Evolutionary conservation across 2,329 filamentous ascomycete species (phyloP).

Genomic region (Diplodia scrobiculata): DNA sequence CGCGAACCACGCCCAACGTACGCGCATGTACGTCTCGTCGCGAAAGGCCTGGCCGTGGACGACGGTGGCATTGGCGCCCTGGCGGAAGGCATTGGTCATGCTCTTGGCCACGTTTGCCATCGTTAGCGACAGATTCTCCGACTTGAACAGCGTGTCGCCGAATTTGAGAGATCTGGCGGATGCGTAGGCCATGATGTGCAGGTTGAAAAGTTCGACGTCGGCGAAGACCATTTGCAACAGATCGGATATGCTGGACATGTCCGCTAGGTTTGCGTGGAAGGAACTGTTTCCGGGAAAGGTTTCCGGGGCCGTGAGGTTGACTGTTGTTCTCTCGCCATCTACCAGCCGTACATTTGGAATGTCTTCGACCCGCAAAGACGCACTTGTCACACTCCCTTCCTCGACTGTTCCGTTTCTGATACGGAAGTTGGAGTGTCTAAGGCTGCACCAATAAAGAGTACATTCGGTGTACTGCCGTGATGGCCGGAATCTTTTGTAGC

Average conservation of each 20-base stretch:
- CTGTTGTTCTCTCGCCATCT: no score
- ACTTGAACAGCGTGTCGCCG: background rate
- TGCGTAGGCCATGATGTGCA: no score
- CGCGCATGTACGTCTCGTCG: background rate
- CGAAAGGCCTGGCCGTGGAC: background rate
- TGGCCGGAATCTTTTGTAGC: no score
- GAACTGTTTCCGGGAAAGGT: no score
- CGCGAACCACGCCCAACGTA: background rate
- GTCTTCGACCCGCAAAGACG: no score
- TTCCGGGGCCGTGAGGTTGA: no score
- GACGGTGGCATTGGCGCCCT: background rate
- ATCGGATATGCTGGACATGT: no score
- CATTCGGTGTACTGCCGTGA: background rate
- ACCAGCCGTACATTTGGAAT: no score
- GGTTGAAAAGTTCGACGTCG: background rate
- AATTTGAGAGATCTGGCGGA: background rate
- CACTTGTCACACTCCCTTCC: no score
- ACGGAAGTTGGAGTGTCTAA: no score
- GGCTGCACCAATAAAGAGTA: background rate
- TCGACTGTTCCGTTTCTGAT: no score
- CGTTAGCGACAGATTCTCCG: background rate
- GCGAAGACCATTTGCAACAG: background rate
- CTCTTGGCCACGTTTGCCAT: background rate
- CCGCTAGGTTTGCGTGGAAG: no score
- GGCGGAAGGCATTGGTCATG: background rate